Conservation (phyloP, 441 rosid genomes). For the Raphanus hybrid region DNA sequence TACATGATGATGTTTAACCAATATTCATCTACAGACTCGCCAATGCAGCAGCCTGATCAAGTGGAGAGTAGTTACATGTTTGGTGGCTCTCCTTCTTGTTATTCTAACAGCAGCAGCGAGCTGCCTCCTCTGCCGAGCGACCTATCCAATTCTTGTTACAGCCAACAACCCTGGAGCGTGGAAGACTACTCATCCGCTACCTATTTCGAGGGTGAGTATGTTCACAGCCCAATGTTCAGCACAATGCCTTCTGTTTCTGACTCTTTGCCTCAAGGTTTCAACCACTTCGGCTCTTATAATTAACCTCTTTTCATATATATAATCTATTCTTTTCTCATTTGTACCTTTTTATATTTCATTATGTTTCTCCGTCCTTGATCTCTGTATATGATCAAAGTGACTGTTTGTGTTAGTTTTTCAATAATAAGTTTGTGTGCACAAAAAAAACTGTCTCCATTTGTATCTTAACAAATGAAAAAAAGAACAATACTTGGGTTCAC, state of each 20-base stretch:
- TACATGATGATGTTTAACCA: constrained; percentile 42
- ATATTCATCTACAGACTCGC: constrained; percentile 36
- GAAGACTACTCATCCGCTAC: constrained; percentile 37
- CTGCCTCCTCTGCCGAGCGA: constrained; percentile 70
- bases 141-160: constrained; percentile 39
- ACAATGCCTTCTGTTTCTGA: constrained; percentile 86
- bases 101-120: constrained; percentile 39
- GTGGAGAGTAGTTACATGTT: constrained; percentile 28
- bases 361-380: constrained; percentile 43
- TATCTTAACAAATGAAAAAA: constrained; percentile 25
- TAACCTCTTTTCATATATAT: constrained; percentile 6
- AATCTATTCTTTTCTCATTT: constrained; percentile 16
- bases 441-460: background rate
- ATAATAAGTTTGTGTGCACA: constrained; percentile 24
- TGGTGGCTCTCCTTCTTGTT: constrained; percentile 25
- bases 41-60: constrained; percentile 40
- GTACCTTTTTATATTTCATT: constrained; percentile 6
- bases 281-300: constrained; percentile 57
- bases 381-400: constrained; percentile 43
- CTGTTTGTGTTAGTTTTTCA: constrained; percentile 36
- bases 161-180: constrained; percentile 21
- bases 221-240: constrained; percentile 83
- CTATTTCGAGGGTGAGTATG: constrained; percentile 55
- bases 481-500: no score
- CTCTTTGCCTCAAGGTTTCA: constrained; percentile 55